These are phyloP conservation scores for Arxiozyma slooffiae DNA, from an alignment of 1,139 yeast genomes.

Conservation along the genomic window DNA sequence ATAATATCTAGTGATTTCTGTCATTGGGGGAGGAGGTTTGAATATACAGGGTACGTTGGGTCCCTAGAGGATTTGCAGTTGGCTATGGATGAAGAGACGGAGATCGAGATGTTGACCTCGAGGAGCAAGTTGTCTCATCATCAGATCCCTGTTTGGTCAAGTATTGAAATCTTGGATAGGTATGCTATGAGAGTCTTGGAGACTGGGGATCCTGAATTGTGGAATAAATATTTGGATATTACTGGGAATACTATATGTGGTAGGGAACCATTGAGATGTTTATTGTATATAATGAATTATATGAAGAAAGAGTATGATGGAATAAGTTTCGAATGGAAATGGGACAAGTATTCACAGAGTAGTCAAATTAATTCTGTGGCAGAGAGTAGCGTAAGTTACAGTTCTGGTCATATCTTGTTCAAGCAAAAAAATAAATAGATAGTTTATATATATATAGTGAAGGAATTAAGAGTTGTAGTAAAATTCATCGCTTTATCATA, in stretches of 20 bases:
- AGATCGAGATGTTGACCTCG: constrained; percentile 21
- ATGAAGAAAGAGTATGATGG: constrained; percentile 15
- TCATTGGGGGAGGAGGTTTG: constrained; percentile 87
- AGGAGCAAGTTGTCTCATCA: constrained; percentile 18
- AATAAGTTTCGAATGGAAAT: constrained; percentile 18
- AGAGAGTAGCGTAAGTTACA: constrained; percentile 86
- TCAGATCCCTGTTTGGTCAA: constrained; percentile 47
- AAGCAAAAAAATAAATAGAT: too few relatives aligned
- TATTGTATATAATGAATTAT: constrained; percentile 26
- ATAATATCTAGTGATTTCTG: constrained; percentile 87
- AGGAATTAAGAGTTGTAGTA: too few relatives aligned
- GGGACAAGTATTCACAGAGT: constrained; percentile 75
- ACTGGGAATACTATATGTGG: constrained; percentile 95
- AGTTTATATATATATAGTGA: too few relatives aligned
- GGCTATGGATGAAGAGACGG: constrained; percentile 20
- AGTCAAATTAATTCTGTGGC: constrained; percentile 38
- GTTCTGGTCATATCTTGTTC: constrained; percentile 52
- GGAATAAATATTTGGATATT: constrained; percentile 53
- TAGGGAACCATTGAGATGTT: constrained; percentile 66
- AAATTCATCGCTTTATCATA: too few relatives aligned
- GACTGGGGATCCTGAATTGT: constrained; percentile 28
- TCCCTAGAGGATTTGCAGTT: constrained; percentile 20
- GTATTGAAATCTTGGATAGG: constrained; percentile 64
- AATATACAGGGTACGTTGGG: constrained; percentile 49
- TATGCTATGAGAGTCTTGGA: constrained; percentile 59